Evolutionary conservation across 1,139 yeast species (phyloP).

Genomic region (Hyphopichia wangnamkhiaoensis): DNA sequence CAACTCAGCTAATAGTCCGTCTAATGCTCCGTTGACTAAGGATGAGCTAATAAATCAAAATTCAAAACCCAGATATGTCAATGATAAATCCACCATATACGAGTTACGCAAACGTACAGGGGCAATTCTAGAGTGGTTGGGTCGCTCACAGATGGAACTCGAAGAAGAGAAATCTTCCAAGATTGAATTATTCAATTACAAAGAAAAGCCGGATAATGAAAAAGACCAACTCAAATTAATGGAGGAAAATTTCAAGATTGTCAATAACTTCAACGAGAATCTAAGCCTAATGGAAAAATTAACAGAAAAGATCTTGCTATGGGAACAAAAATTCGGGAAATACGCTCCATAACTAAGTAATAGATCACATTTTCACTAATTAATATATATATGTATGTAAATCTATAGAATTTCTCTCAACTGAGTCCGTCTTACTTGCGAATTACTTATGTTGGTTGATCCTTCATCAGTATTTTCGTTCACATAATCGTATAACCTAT

Average conservation of each 20-base stretch:
- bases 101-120: constrained; percentile 88
- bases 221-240: constrained; percentile 11
- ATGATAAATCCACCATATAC: constrained; percentile 66
- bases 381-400: no score
- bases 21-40: constrained; percentile 21
- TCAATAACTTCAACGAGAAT: constrained; percentile 57
- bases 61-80: constrained; percentile 81
- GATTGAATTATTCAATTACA: constrained; percentile 43
- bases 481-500: constrained; percentile 26
- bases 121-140: constrained; percentile 87
- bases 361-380: not conserved
- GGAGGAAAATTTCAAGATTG: constrained; percentile 40
- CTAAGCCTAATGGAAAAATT: constrained; percentile 66
- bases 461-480: constrained; percentile 13
- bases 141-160: constrained; percentile 79
- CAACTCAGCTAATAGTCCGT: constrained; percentile 4
- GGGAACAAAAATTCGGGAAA: constrained; percentile 77
- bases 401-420: constrained; percentile 26
- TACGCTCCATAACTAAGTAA: constrained; percentile 34
- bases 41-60: constrained; percentile 59
- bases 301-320: constrained; percentile 63
- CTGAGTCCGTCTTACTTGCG: constrained; percentile 17
- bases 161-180: constrained; percentile 67
- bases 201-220: constrained; percentile 13
- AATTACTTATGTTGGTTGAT: constrained; percentile 6